A percentile compares a stretch with the other conserved stretches of the same genome.
Evolutionary conservation across 768 basidiomycete species (phyloP).

Genomic region (Xerocomus spinulosus): DNA sequence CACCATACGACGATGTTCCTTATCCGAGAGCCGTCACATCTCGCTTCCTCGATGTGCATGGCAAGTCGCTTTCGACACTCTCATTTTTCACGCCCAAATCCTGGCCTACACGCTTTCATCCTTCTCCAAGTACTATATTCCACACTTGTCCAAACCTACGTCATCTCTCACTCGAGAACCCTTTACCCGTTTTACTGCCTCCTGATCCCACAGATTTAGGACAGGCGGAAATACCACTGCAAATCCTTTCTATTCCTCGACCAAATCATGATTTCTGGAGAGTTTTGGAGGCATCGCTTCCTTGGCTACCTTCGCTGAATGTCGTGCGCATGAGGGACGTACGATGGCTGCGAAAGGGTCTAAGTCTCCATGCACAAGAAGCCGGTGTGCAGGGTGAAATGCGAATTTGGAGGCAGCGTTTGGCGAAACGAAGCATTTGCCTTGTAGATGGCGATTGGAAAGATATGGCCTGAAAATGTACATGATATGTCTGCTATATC

Average conservation of each 20-base stretch:
- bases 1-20: constrained; percentile 67
- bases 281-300: constrained; percentile 51
- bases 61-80: constrained; percentile 52
- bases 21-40: constrained; percentile 55
- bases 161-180: constrained; percentile 71
- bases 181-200: constrained; percentile 50
- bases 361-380: constrained; percentile 59
- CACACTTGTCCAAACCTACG: constrained; percentile 48
- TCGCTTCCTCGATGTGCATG: constrained; percentile 57
- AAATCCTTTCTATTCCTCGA: constrained; percentile 72
- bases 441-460: constrained; percentile 75
- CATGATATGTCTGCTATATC: constrained; percentile 6
- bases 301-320: constrained; percentile 50
- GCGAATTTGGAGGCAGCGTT: constrained; percentile 63
- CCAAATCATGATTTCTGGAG: constrained; percentile 57
- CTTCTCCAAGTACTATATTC: constrained; percentile 49
- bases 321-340: constrained; percentile 63
- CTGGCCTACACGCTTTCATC: constrained; percentile 57
- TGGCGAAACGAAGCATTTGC: constrained; percentile 52
- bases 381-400: constrained; percentile 82
- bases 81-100: constrained; percentile 65
- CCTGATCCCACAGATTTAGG: constrained; percentile 24
- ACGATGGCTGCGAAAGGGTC: constrained; percentile 66
- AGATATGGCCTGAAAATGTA: constrained; percentile 29
- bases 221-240: constrained; percentile 37